Evolutionary conservation across 2,329 filamentous ascomycete genomes (phyloP).

Genomic region (Claviceps capensis): DNA sequence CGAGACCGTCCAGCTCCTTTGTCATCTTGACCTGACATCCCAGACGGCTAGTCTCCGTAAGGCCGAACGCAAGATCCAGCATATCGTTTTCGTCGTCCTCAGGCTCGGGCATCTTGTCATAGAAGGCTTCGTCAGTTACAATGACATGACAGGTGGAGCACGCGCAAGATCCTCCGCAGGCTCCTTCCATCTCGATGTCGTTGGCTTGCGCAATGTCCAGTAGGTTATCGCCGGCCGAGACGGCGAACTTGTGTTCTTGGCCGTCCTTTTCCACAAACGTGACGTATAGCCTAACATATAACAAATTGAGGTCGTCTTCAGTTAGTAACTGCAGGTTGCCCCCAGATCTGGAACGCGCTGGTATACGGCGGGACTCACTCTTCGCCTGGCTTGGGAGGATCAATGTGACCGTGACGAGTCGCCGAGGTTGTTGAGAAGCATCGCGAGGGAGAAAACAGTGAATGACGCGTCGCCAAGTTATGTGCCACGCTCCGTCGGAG

Average conservation of each 20-base stretch:
- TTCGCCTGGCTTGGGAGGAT: constrained; percentile 76
- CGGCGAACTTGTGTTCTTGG: constrained; percentile 59
- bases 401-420: constrained; percentile 62
- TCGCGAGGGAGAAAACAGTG: constrained; percentile 16
- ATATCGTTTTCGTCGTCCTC: constrained; percentile 79
- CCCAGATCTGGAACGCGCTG: neutral
- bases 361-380: constrained; percentile 49
- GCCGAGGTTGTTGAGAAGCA: constrained; percentile 52
- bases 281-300: constrained; percentile 55
- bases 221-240: constrained; percentile 79
- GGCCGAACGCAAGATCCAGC: constrained; percentile 78
- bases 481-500: neutral
- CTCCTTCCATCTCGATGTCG: constrained; percentile 96
- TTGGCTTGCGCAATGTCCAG: constrained; percentile 90
- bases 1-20: constrained; percentile 75
- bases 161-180: constrained; percentile 86
- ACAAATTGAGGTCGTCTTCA: neutral
- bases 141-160: constrained; percentile 92
- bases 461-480: neutral
- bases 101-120: constrained; percentile 65
- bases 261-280: constrained; percentile 92
- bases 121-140: constrained; percentile 57
- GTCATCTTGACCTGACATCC: constrained; percentile 89
- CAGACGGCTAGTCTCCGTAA: constrained; percentile 72
- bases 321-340: neutral